These are phyloP conservation scores for Suillus spraguei DNA, from an alignment of 768 basidiomycete species.

Conservation along the genomic window DNA sequence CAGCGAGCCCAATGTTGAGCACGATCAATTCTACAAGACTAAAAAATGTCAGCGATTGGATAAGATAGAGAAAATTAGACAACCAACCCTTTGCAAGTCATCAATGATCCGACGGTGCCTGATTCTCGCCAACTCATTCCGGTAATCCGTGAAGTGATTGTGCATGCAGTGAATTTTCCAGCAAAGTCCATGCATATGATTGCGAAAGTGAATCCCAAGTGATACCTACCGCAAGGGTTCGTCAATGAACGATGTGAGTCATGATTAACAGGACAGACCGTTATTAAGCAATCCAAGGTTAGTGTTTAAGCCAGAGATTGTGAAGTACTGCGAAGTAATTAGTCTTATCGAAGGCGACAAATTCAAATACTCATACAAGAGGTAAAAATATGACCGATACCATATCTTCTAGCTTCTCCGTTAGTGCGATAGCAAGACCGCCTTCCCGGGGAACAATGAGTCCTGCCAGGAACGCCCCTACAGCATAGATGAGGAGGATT, in stretches of 20 bases:
- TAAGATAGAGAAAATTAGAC: constrained; percentile 17
- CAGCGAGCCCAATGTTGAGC: constrained; percentile 88
- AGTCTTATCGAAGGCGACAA: constrained; percentile 2
- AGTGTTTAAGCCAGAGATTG: constrained; percentile 90
- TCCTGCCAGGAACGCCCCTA: constrained; percentile 83
- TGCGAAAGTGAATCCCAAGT: constrained; percentile 86
- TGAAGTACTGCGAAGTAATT: constrained; percentile 72
- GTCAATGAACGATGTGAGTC: neutral
- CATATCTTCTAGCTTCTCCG: constrained; percentile 95
- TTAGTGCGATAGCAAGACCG: constrained; percentile 79
- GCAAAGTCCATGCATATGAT: constrained; percentile 78
- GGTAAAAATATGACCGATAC: constrained; percentile 89
- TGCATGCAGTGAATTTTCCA: constrained; percentile 89
- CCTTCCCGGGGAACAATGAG: constrained; percentile 87
- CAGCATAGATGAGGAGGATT: neutral
- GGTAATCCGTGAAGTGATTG: constrained; percentile 62
- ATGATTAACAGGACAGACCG: constrained; percentile 40
- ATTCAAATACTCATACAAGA: constrained; percentile 50
- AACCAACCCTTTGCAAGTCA: constrained; percentile 93
- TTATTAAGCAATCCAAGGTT: constrained; percentile 82
- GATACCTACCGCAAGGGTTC: constrained; percentile 44
- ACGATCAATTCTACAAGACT: constrained; percentile 94
- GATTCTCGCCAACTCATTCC: constrained; percentile 85
- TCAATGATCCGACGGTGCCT: constrained; percentile 84
- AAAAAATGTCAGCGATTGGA: constrained; percentile 6